Percentiles rank a stretch among this genome's conserved stretches.
These are phyloP conservation scores for Wickerhamomyces ciferrii DNA, from an alignment of 805 yeast species.

Conservation along the genomic window DNA sequence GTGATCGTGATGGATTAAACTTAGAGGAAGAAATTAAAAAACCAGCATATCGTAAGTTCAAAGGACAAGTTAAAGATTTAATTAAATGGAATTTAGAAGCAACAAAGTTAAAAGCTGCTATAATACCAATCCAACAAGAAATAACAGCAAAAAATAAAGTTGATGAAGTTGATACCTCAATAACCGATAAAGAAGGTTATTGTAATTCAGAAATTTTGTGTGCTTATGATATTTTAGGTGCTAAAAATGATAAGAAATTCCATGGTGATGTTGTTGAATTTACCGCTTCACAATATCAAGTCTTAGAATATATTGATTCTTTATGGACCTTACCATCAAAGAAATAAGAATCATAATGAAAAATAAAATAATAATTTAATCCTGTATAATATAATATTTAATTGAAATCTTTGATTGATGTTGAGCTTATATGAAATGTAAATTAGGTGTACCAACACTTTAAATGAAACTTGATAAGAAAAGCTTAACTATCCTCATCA, in stretches of 20 bases:
- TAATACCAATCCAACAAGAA: constrained; percentile 13
- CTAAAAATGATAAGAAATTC: constrained; percentile 5
- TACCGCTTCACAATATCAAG: background rate
- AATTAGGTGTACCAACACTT: too few relatives aligned
- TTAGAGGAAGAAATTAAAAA: constrained; percentile 6
- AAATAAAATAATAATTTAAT: too few relatives aligned
- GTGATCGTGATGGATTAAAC: constrained; percentile 5
- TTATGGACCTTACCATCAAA: background rate
- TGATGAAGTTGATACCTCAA: constrained; percentile 8
- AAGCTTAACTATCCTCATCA: too few relatives aligned
- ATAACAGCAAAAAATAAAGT: constrained; percentile 4
- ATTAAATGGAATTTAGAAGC: constrained; percentile 3
- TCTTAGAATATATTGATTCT: background rate
- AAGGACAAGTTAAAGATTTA: constrained; percentile 2
- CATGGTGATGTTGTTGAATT: constrained; percentile 7
- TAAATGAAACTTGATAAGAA: too few relatives aligned
- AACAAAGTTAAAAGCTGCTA: constrained; percentile 10
- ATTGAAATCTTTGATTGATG: too few relatives aligned
- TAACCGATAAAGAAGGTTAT: constrained; percentile 8
- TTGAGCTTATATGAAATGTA: too few relatives aligned
- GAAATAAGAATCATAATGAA: background rate
- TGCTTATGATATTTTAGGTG: constrained; percentile 14
- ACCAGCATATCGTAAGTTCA: constrained; percentile 3
- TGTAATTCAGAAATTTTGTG: constrained; percentile 11
- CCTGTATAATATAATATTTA: too few relatives aligned